Evolutionary conservation across 140 eudicot species (phyloP).

Genomic region (Senecio squalidus): DNA sequence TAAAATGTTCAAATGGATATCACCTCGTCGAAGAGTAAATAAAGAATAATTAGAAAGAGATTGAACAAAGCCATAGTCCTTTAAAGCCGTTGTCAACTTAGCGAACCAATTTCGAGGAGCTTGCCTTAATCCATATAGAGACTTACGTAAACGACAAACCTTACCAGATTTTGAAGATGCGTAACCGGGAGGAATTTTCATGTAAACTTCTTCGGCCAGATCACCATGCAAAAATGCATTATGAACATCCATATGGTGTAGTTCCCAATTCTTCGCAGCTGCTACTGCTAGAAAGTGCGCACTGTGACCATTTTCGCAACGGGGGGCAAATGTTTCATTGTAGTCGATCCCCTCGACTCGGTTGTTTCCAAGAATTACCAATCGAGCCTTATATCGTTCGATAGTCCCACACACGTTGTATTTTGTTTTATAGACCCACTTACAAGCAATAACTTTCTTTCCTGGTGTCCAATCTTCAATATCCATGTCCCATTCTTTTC

Average conservation of each 20-base stretch:
- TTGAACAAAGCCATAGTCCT: background rate
- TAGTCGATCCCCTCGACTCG: background rate
- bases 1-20: background rate
- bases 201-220: background rate
- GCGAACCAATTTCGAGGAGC: constrained; percentile 2
- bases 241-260: background rate
- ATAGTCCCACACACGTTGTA: background rate
- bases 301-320: background rate
- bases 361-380: background rate
- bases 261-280: background rate
- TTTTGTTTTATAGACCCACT: background rate
- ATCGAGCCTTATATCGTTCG: background rate
- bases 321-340: background rate
- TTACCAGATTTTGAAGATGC: background rate
- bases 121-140: constrained; percentile 2
- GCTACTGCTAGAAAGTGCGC: background rate
- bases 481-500: background rate
- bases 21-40: background rate
- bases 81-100: background rate
- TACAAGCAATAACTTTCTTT: background rate
- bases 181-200: background rate
- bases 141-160: background rate
- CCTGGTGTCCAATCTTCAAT: background rate
- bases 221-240: background rate
- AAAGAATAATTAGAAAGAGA: background rate